Percentiles rank a stretch among this genome's conserved stretches.
Evolutionary conservation across 805 yeast species (phyloP).

Genomic region (Lipomyces japonicus): DNA sequence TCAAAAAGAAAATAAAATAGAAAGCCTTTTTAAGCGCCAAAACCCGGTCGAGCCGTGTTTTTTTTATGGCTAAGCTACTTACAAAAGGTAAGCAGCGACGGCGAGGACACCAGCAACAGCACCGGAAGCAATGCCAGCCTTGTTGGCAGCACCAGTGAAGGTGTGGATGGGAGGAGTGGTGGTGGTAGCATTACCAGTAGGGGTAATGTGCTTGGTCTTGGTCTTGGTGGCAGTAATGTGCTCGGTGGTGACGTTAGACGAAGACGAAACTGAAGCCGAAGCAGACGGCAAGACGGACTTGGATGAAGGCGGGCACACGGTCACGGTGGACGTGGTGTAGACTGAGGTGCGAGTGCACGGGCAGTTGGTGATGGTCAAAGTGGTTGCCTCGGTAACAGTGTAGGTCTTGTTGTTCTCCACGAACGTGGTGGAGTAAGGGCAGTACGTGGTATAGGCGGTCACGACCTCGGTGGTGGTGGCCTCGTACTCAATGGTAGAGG

Average conservation of each 20-base stretch:
- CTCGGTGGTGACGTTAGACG: conserved; percentile 16
- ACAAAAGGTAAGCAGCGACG: conserved; percentile 31
- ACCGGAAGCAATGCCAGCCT: conserved; percentile 35
- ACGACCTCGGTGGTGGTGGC: conserved; percentile 52
- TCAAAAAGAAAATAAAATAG: neutral
- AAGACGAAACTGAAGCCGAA: conserved; percentile 15
- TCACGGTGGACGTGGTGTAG: conserved; percentile 33
- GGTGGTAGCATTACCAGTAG: conserved; percentile 27
- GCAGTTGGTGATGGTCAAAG: conserved; percentile 80
- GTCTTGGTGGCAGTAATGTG: conserved; percentile 31
- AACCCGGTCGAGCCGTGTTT: conserved; percentile 11
- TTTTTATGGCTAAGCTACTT: conserved; percentile 6
- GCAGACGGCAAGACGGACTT: conserved; percentile 36
- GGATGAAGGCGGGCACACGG: conserved; percentile 36
- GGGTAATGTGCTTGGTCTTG: conserved; percentile 25
- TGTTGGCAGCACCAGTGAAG: conserved; percentile 32
- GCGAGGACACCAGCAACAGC: conserved; percentile 54
- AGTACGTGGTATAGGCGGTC: conserved; percentile 74
- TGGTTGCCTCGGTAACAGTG: conserved; percentile 74
- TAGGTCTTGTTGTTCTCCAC: conserved; percentile 63
- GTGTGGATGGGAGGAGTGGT: conserved; percentile 28
- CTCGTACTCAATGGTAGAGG: conserved; percentile 44
- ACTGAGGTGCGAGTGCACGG: conserved; percentile 65
- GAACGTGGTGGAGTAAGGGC: conserved; percentile 70
- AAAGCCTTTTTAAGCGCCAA: no score